These are phyloP conservation scores for Liriodendron chinense DNA, from an alignment of 164 flowering plant species.

Conservation along the genomic window DNA sequence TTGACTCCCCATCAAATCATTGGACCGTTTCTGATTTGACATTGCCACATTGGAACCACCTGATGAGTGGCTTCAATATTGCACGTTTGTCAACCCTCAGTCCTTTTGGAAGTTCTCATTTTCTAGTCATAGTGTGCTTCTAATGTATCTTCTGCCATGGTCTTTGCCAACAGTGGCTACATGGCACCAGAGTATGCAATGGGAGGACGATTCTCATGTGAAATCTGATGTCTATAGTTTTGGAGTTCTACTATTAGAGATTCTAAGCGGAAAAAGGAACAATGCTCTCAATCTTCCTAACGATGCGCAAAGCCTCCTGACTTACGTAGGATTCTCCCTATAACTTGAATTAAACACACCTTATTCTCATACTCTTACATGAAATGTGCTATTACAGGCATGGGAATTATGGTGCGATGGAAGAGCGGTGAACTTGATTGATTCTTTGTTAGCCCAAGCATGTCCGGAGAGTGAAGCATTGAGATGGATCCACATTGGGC, in stretches of 20 bases:
- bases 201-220: constrained; percentile 32
- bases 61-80: background rate
- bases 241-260: constrained; percentile 38
- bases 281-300: background rate
- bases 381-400: constrained; percentile 23
- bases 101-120: background rate
- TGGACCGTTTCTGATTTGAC: background rate
- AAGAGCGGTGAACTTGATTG: constrained; percentile 18
- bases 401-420: constrained; percentile 33
- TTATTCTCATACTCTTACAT: constrained; percentile 3
- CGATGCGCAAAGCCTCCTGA: background rate
- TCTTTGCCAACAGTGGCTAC: constrained; percentile 38
- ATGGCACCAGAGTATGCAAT: constrained; percentile 43
- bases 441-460: constrained; percentile 10
- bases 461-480: constrained; percentile 11
- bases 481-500: constrained; percentile 34
- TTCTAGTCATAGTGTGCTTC: background rate
- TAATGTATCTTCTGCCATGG: background rate
- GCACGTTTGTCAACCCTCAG: background rate
- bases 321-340: background rate
- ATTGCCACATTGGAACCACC: background rate
- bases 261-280: constrained; percentile 28
- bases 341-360: background rate
- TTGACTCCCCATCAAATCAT: background rate
- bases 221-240: constrained; percentile 54